A percentile compares a stretch with the other conserved stretches of the same genome.
phyloP scores from a whole-genome alignment of 2,329 filamentous ascomycete genomes.

The Fusarium nanum region DNA sequence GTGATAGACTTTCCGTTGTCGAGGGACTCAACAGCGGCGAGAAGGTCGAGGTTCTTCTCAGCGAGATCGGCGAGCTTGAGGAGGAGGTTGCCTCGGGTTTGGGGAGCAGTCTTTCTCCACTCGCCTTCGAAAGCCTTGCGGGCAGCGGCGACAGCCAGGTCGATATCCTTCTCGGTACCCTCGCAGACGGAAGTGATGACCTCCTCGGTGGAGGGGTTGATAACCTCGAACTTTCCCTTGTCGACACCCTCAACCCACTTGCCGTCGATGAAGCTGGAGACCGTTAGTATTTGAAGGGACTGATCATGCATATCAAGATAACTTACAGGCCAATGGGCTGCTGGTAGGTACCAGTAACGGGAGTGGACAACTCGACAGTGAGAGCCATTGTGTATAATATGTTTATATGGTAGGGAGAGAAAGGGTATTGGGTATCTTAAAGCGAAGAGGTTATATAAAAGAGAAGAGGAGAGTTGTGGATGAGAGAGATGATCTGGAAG shows the following conservation, averaged over 20 bases:
- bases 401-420: slow-evolving; percentile 7
- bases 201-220: slow-evolving; percentile 88
- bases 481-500: slow-evolving; percentile 43
- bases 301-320: not conserved
- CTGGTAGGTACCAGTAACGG: slow-evolving; percentile 68
- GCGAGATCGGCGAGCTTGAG: slow-evolving; percentile 82
- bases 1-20: slow-evolving; percentile 87
- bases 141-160: slow-evolving; percentile 84
- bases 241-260: slow-evolving; percentile 84
- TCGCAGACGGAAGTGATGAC: slow-evolving; percentile 86
- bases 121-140: slow-evolving; percentile 84
- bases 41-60: slow-evolving; percentile 79
- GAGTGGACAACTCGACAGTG: slow-evolving; percentile 74
- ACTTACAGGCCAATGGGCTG: slow-evolving; percentile 73
- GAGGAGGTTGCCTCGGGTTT: slow-evolving; percentile 76
- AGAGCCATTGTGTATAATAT: slow-evolving; percentile 50
- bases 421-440: slow-evolving; percentile 42
- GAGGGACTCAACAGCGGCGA: slow-evolving; percentile 86
- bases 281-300: slow-evolving; percentile 35
- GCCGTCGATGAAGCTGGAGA: slow-evolving; percentile 85
- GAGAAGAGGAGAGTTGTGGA: slow-evolving; percentile 20
- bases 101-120: slow-evolving; percentile 76
- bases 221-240: slow-evolving; percentile 90
- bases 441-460: slow-evolving; percentile 27
- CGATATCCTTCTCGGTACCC: slow-evolving; percentile 87